Evolutionary conservation across 192 early-diverging fungal genomes (phyloP).

Genomic region (Coemansia sp.): DNA sequence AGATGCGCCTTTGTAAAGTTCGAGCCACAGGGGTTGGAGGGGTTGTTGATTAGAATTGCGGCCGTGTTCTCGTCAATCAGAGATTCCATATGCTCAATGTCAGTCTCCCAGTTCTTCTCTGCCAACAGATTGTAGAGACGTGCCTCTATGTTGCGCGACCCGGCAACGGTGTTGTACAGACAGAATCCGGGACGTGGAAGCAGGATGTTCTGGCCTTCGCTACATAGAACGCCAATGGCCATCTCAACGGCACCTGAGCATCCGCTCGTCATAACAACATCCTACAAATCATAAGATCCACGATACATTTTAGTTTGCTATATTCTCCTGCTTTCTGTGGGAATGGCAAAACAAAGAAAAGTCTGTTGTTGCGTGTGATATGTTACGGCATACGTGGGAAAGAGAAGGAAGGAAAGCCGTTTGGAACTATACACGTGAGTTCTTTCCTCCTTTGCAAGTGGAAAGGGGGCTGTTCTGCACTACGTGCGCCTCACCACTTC

Average conservation of each 20-base stretch:
- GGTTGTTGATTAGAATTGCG: constrained; percentile 85
- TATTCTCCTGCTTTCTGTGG: neutral
- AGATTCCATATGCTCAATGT: constrained; percentile 76
- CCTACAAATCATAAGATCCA: constrained; percentile 30
- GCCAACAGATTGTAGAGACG: constrained; percentile 82
- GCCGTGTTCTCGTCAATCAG: constrained; percentile 81
- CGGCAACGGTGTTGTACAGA: constrained; percentile 79
- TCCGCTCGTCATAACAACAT: constrained; percentile 82
- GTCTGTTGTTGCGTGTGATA: neutral
- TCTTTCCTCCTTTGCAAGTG: no score
- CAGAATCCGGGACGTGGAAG: constrained; percentile 85
- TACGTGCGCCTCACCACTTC: neutral
- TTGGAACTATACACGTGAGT: no score
- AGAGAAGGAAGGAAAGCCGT: neutral
- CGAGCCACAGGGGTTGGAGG: constrained; percentile 91
- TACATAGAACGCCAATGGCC: constrained; percentile 70
- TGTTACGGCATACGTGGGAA: constrained; percentile 25
- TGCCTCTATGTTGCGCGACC: constrained; percentile 73
- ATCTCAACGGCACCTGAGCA: constrained; percentile 79
- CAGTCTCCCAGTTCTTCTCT: constrained; percentile 80
- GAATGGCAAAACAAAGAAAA: neutral
- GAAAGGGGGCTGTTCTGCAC: neutral
- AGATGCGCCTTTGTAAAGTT: constrained; percentile 77
- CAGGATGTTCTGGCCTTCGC: constrained; percentile 83
- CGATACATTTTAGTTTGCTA: neutral